Percentiles rank a stretch among this genome's conserved stretches.
Conservation (phyloP, 2,329 filamentous ascomycete genomes). For the Fusarium chaquense region DNA sequence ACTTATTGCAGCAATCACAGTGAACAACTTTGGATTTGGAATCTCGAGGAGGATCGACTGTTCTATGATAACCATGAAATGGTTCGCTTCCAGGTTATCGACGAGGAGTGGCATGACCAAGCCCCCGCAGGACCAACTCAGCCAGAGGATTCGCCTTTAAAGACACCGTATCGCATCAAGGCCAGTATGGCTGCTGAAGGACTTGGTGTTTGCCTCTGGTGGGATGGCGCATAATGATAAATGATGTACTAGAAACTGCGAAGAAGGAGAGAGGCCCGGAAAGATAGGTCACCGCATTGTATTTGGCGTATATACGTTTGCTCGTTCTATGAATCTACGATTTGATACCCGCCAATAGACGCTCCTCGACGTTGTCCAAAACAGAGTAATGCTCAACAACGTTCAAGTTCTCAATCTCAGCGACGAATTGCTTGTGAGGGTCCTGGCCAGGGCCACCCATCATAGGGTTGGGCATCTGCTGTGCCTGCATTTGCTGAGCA, state of each 20-base stretch:
- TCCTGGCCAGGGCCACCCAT: conserved; percentile 95
- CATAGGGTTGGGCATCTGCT: conserved; percentile 67
- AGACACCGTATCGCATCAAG: conserved; percentile 78
- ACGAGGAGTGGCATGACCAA: conserved; percentile 93
- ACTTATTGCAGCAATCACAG: conserved; percentile 69
- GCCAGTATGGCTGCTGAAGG: conserved; percentile 74
- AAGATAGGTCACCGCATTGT: conserved; percentile 42
- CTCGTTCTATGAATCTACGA: conserved; percentile 52
- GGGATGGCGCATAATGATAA: conserved; percentile 58
- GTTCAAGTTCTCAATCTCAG: conserved; percentile 93
- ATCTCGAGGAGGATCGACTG: conserved; percentile 77
- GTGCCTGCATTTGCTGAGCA: conserved; percentile 85
- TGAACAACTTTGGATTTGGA: conserved; percentile 88
- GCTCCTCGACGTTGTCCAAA: conserved; percentile 86
- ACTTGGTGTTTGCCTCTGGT: conserved; percentile 73
- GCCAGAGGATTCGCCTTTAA: conserved; percentile 69
- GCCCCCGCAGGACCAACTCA: conserved; percentile 76
- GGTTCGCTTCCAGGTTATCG: conserved; percentile 86
- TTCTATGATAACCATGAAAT: conserved; percentile 93
- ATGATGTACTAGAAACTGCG: conserved; percentile 26
- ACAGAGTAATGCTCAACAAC: conserved; percentile 95
- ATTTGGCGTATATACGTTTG: conserved; percentile 45
- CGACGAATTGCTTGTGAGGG: conserved; percentile 93
- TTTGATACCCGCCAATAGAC: conserved; percentile 73
- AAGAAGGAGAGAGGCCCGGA: conserved; percentile 7